These are phyloP conservation scores for Xylariomycetidae sp. DNA, from an alignment of 2,329 filamentous ascomycete species.

Conservation along the genomic window DNA sequence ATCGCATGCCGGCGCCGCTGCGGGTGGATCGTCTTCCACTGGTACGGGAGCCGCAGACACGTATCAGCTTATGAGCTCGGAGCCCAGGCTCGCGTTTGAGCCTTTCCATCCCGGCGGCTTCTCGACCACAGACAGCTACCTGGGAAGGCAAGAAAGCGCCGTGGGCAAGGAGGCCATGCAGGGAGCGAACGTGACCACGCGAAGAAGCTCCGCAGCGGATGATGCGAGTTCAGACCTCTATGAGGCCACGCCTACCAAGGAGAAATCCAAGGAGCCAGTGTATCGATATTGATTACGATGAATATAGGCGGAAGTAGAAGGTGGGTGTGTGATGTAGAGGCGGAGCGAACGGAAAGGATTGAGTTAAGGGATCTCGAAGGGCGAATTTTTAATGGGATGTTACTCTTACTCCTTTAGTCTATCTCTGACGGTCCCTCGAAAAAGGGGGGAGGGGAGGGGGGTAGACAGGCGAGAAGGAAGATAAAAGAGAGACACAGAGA, in stretches of 20 bases:
- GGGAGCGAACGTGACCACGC: conserved; percentile 29
- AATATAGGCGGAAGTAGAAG: too few relatives aligned
- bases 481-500: too few relatives aligned
- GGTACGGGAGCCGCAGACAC: too few relatives aligned
- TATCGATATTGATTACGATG: conserved; percentile 30
- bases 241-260: conserved; percentile 28
- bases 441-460: too few relatives aligned
- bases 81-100: conserved; percentile 26
- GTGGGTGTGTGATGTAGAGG: too few relatives aligned
- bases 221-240: too few relatives aligned
- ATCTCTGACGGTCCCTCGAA: too few relatives aligned
- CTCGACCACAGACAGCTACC: conserved; percentile 28
- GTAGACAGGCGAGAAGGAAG: too few relatives aligned
- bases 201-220: too few relatives aligned
- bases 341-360: not conserved
- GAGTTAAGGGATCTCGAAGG: too few relatives aligned
- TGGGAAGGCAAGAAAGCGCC: conserved; percentile 36
- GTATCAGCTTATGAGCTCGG: conserved; percentile 17
- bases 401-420: too few relatives aligned
- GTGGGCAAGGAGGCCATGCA: conserved; percentile 38
- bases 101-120: conserved; percentile 32
- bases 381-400: too few relatives aligned
- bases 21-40: conserved; percentile 13
- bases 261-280: conserved; percentile 33
- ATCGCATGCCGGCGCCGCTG: conserved; percentile 9